Percentiles rank a stretch among this genome's conserved stretches.
Conservation (phyloP, 2,329 filamentous ascomycete genomes). For the Aspergillus aculeatinus region DNA sequence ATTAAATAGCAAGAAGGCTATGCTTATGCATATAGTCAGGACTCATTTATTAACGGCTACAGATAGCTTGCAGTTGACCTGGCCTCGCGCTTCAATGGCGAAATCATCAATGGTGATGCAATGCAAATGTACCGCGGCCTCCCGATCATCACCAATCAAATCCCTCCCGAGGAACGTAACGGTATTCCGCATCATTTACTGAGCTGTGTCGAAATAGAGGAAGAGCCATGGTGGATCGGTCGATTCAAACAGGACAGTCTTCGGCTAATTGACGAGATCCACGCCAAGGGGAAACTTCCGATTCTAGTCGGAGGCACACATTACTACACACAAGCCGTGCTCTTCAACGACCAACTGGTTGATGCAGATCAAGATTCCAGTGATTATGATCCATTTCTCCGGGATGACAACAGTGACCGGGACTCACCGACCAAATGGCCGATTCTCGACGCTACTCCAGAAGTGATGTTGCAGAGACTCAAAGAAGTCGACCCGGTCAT, state of each 20-base stretch:
- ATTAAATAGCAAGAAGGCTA: background rate
- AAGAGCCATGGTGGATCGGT: slow-evolving; percentile 80
- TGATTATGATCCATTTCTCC: slow-evolving; percentile 23
- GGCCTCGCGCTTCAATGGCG: slow-evolving; percentile 78
- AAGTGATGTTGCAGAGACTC: slow-evolving; percentile 70
- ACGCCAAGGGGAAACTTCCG: slow-evolving; percentile 73
- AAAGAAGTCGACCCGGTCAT: slow-evolving; percentile 82
- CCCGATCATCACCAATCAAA: slow-evolving; percentile 94
- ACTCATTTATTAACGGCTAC: slow-evolving; percentile 26
- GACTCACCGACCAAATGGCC: slow-evolving; percentile 55
- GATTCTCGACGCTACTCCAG: slow-evolving; percentile 69
- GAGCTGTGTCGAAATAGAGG: slow-evolving; percentile 70
- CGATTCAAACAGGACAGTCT: slow-evolving; percentile 71
- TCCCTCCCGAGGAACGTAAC: slow-evolving; percentile 69
- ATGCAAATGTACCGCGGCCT: slow-evolving; percentile 96
- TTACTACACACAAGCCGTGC: slow-evolving; percentile 86
- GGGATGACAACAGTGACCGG: slow-evolving; percentile 11
- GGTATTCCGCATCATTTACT: slow-evolving; percentile 87
- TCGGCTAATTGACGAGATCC: slow-evolving; percentile 72
- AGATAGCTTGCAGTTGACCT: slow-evolving; percentile 82
- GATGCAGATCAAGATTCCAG: slow-evolving; percentile 27
- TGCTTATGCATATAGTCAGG: background rate
- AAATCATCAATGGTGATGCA: slow-evolving; percentile 95
- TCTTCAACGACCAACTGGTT: slow-evolving; percentile 73
- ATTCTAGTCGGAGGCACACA: slow-evolving; percentile 93